Evolutionary conservation across 1,284 basidiomycete species (phyloP), one percentile per base, ranked within the genome.

Genomic region (Neonothopanus nambi): DNA sequence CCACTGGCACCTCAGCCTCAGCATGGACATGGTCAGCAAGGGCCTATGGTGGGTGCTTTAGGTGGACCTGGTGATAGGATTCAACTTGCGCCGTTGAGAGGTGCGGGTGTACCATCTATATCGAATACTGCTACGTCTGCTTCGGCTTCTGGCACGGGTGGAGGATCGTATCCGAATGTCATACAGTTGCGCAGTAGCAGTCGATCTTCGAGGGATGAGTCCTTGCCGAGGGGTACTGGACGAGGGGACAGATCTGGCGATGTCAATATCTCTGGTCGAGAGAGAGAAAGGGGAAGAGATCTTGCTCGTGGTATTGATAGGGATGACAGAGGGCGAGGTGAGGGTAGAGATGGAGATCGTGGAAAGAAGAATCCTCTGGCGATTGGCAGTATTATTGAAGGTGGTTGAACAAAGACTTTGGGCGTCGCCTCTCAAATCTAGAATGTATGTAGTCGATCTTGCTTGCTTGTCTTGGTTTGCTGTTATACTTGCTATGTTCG

Each of bases 361-460:
- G 73, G 73, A 45, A 84, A 84, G 74, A 82, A 80, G 70, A 88
- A 86, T 59, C 80, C 79, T 59, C 64, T 89, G 73, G 87, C 83
- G 61, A 89, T 89, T 58, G 83, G 85, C 59, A 87, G 80, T 62
- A 89, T 89, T 58, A 84, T 88, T 56, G 46, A 53, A 17, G 23
- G 48, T 20, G 45, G 45, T 39, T 39, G 37, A 39, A 17, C 6
- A 28, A 5, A 28, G 26, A 28, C 26, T 28, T 28, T 28, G 26
- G n/a, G 11, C 26, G 26, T 28, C 26, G 5, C 26, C 5, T 28
- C 26, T 28, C 11, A 11, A 28, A 28, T 28, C 26, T 28, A 28
- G 26, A 28, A 28, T 28, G 26, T 28, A 28, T 28, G 26, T 28
- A 28, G 5, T 5, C 11, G 11, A 28, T 28, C 11, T 28, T 11